phyloP scores from a whole-genome alignment of 2,329 filamentous ascomycete species.

The Monosporascus cannonballus region DNA sequence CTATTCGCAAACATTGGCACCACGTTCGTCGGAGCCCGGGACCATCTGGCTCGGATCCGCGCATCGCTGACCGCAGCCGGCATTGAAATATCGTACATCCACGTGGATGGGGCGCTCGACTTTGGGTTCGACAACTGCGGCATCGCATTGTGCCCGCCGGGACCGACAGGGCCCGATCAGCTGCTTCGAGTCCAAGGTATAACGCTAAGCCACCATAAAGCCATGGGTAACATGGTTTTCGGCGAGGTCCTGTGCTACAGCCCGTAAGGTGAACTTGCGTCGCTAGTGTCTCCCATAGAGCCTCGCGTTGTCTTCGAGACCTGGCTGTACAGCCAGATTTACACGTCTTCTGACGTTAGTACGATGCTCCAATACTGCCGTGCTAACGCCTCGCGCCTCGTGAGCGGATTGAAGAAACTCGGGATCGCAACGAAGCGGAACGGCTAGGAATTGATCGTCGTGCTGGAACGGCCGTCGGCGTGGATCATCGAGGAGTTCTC shows the following conservation, averaged over 20 bases:
- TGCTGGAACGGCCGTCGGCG: slow-evolving; percentile 3
- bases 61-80: neutral
- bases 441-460: neutral
- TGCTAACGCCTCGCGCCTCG: slow-evolving; percentile 1
- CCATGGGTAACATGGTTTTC: slow-evolving; percentile 6
- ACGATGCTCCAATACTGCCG: slow-evolving; percentile 3
- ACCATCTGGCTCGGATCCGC: neutral
- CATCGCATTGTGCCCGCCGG: slow-evolving; percentile 3
- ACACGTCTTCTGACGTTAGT: neutral
- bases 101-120: slow-evolving; percentile 6
- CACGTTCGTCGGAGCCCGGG: slow-evolving; percentile 5
- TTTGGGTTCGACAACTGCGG: slow-evolving; percentile 4
- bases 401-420: neutral
- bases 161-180: neutral
- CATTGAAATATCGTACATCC: slow-evolving; percentile 6
- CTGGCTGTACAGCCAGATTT: slow-evolving; percentile 6
- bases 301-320: slow-evolving; percentile 6
- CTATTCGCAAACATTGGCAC: slow-evolving; percentile 6
- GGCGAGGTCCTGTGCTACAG: slow-evolving; percentile 8
- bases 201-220: slow-evolving; percentile 10
- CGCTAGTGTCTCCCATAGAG: neutral
- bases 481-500: slow-evolving; percentile 8
- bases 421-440: slow-evolving; percentile 2
- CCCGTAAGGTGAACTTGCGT: neutral
- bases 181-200: slow-evolving; percentile 5